These are phyloP conservation scores for Exophiala sp. DNA, from an alignment of 2,329 filamentous ascomycete genomes.

Conservation along the genomic window DNA sequence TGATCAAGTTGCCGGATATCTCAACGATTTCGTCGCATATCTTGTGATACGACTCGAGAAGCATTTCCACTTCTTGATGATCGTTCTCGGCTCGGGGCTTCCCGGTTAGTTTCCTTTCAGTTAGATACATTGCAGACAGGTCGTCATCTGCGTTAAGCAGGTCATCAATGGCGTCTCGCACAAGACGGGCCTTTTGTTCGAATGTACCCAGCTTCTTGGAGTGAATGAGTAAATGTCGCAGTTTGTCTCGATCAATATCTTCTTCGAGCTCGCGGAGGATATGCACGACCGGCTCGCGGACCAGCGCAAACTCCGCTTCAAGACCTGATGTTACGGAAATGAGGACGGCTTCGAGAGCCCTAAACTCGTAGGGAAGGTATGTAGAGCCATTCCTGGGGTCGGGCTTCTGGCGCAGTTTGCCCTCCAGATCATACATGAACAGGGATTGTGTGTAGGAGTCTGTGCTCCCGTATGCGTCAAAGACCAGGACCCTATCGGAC, in stretches of 20 bases:
- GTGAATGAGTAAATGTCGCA: constrained; percentile 82
- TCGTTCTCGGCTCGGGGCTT: constrained; percentile 70
- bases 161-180: constrained; percentile 91
- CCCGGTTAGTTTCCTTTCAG: constrained; percentile 69
- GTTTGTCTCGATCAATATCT: constrained; percentile 90
- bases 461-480: constrained; percentile 91
- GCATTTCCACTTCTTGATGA: constrained; percentile 93
- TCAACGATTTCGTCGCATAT: constrained; percentile 97
- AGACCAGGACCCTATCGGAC: constrained; percentile 85
- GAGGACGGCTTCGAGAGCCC: constrained; percentile 87
- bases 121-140: constrained; percentile 87
- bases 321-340: constrained; percentile 88
- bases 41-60: constrained; percentile 95
- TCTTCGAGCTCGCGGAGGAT: constrained; percentile 88
- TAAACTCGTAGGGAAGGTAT: constrained; percentile 82
- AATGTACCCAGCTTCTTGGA: constrained; percentile 95
- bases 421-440: constrained; percentile 96
- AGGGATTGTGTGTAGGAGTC: constrained; percentile 92
- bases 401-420: constrained; percentile 74
- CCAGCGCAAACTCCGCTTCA: constrained; percentile 89
- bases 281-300: constrained; percentile 83
- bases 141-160: constrained; percentile 95
- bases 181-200: constrained; percentile 90
- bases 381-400: constrained; percentile 34
- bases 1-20: constrained; percentile 85